These are phyloP conservation scores for Talinum fruticosum DNA, from an alignment of 148 eudicot genomes.

Conservation along the genomic window DNA sequence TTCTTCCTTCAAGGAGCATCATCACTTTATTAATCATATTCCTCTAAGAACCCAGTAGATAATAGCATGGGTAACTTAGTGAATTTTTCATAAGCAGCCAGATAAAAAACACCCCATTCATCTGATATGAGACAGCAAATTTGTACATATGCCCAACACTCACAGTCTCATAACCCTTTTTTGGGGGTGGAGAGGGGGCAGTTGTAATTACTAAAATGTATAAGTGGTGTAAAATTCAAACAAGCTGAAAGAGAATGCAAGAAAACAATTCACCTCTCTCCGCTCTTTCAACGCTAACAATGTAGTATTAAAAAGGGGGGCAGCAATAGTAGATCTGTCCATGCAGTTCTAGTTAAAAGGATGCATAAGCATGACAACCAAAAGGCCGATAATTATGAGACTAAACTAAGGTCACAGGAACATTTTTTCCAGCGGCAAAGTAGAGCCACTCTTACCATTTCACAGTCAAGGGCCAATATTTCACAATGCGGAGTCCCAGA, in stretches of 20 bases:
- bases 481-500: conserved; percentile 48
- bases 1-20: neutral
- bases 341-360: neutral
- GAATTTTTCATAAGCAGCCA: neutral
- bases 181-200: too few species aligned
- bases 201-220: too few species aligned
- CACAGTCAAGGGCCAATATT: conserved; percentile 76
- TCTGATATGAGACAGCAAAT: neutral
- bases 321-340: neutral
- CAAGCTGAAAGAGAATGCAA: too few species aligned
- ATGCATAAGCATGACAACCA: neutral
- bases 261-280: too few species aligned
- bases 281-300: too few species aligned
- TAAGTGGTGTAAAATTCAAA: too few species aligned
- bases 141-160: neutral
- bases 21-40: neutral
- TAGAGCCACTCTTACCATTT: conserved; percentile 55
- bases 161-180: neutral
- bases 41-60: neutral
- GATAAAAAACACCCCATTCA: neutral
- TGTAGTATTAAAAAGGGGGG: neutral
- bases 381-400: neutral
- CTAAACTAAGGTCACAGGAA: neutral
- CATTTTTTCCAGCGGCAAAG: neutral
- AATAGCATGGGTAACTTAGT: too few species aligned